A percentile compares a stretch with the other conserved stretches of the same genome.
These are phyloP conservation scores for Candida ovalis DNA, from an alignment of 805 yeast species.

Conservation along the genomic window DNA sequence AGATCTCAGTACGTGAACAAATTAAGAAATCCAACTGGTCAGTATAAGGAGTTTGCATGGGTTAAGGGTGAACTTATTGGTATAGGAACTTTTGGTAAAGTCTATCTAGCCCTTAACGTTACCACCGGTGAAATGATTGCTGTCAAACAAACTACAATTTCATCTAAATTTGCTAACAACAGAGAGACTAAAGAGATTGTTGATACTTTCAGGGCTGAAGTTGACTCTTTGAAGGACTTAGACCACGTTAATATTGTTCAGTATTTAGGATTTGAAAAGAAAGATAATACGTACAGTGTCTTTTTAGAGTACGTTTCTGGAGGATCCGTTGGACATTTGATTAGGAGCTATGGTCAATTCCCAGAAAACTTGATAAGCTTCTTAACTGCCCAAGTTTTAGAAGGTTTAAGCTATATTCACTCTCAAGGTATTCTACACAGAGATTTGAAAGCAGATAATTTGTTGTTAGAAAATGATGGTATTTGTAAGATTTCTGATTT, in stretches of 20 bases:
- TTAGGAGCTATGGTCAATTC: slow-evolving; percentile 79
- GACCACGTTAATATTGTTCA: slow-evolving; percentile 95
- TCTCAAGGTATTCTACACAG: slow-evolving; percentile 85
- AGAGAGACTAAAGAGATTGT: slow-evolving; percentile 56
- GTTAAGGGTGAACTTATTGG: slow-evolving; percentile 96
- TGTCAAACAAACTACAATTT: slow-evolving; percentile 86
- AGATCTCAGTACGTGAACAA: slow-evolving; percentile 60
- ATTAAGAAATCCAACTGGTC: slow-evolving; percentile 60
- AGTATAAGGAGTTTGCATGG: slow-evolving; percentile 90
- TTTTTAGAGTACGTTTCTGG: slow-evolving; percentile 97
- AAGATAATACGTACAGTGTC: slow-evolving; percentile 70
- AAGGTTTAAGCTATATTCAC: slow-evolving; percentile 86
- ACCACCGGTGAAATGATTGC: slow-evolving; percentile 99
- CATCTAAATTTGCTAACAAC: slow-evolving; percentile 38
- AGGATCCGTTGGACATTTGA: slow-evolving; percentile 87
- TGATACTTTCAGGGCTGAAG: slow-evolving; percentile 84
- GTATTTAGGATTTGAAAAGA: slow-evolving; percentile 87
- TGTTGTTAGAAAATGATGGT: slow-evolving; percentile 86
- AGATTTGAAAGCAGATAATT: slow-evolving; percentile 91
- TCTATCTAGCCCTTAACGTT: slow-evolving; percentile 84
- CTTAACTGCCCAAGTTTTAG: slow-evolving; percentile 73
- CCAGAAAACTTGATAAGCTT: slow-evolving; percentile 72
- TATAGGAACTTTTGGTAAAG: slow-evolving; percentile 94
- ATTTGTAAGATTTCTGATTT: slow-evolving; percentile 94
- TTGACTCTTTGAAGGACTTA: slow-evolving; percentile 87